Percentiles rank a stretch among this genome's conserved stretches.
These are phyloP conservation scores for Scheffersomyces stipitis DNA, from an alignment of 805 yeast genomes.

Conservation along the genomic window DNA sequence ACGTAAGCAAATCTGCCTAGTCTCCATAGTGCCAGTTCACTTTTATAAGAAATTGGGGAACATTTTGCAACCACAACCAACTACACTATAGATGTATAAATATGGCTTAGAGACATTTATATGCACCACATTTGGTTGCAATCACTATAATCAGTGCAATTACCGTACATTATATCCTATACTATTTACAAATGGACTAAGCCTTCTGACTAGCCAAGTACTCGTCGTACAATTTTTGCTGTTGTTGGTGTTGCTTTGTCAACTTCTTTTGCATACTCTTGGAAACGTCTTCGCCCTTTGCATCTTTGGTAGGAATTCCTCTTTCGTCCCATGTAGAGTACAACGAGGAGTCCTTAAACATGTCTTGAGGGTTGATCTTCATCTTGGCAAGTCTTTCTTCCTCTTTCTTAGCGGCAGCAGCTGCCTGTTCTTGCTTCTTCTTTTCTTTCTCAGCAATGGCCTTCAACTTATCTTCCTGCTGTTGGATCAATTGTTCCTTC, in stretches of 20 bases:
- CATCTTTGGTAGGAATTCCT: conserved; percentile 79
- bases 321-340: conserved; percentile 80
- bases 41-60: too few relatives aligned
- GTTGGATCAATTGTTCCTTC: conserved; percentile 58
- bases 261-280: conserved; percentile 87
- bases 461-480: conserved; percentile 59
- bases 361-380: conserved; percentile 62
- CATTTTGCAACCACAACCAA: too few relatives aligned
- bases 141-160: too few relatives aligned
- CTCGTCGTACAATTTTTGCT: conserved; percentile 77
- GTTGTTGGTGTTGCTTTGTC: conserved; percentile 72
- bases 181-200: too few relatives aligned
- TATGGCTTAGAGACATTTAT: too few relatives aligned
- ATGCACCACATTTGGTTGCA: too few relatives aligned
- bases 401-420: conserved; percentile 60
- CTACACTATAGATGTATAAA: too few relatives aligned
- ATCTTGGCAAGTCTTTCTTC: conserved; percentile 65
- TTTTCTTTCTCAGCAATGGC: conserved; percentile 59
- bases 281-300: conserved; percentile 77
- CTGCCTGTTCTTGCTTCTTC: conserved; percentile 51
- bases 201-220: conserved; percentile 32
- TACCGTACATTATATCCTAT: too few relatives aligned
- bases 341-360: conserved; percentile 59
- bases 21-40: too few relatives aligned
- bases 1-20: too few relatives aligned